Evolutionary conservation across 75 land plant species (phyloP), one percentile per base, ranked within the genome.

Genomic region (Cunninghamia lanceolata): DNA sequence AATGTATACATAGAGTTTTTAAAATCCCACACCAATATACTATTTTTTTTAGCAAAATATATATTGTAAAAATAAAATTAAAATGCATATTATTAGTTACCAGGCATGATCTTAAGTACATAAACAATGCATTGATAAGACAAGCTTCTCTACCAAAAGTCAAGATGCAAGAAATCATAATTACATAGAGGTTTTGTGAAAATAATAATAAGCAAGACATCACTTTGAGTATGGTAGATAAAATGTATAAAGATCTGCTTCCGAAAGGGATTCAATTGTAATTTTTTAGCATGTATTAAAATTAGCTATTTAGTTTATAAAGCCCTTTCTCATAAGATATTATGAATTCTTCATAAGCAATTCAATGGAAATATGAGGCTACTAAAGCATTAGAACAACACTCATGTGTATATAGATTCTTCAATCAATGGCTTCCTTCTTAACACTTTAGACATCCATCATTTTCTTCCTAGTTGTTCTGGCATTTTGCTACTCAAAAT

Each of bases 401-500:
- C 46, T 28, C 42, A 21, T 28, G 82, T 21, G 9, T 43, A 0
- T 8, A 40, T 80, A 9, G 82, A 40, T 68, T 63, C 82, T 86
- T 86, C 85, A 86, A 83, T 83, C 87, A 16, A 56, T 73, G 4
- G 77, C 66, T 17, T 52, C 77, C 87, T 91, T 90, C 50, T 79
- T 83, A 25, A 5, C 79, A 4, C 2, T 15, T 35, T 85, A 78
- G 32, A 53, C 45, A 34, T 85, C 86, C 52, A 85, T 71, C 83
- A 36, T 52, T 53, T 84, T 86, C 85, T 88, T 91, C 47, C 93
- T 8, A 1, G 96, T 97, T 46, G 94, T 95, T 63, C 99, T 87
- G 1, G 95, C 94, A 85, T 97, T 98, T 36, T 93, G 92, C 83
- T 97, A 98, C 91, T 98, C 99, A 70, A 97, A 98, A 76, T 89